These are phyloP conservation scores for Chrysoporthe cubensis DNA, from an alignment of 2,329 filamentous ascomycete species.

Conservation along the genomic window DNA sequence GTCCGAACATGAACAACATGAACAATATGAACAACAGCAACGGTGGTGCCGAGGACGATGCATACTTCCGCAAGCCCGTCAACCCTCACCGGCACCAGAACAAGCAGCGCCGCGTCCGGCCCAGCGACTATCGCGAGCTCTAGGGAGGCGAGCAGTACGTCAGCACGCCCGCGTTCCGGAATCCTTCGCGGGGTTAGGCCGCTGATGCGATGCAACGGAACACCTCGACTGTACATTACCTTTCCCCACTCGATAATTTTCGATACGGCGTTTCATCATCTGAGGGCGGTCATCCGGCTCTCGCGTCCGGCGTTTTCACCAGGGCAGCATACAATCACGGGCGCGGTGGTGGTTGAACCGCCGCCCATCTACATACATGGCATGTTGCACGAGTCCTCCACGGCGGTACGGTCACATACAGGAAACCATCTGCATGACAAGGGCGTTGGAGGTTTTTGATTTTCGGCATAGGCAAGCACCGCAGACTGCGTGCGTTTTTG, in stretches of 20 bases:
- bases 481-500: background rate
- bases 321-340: background rate
- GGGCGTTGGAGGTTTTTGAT: constrained; percentile 23
- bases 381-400: background rate
- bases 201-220: background rate
- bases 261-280: background rate
- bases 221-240: constrained; percentile 8
- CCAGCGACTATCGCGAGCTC: constrained; percentile 89
- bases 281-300: background rate
- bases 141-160: constrained; percentile 42
- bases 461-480: constrained; percentile 13
- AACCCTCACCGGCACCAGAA: constrained; percentile 92
- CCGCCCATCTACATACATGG: background rate
- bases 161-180: constrained; percentile 17
- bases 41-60: constrained; percentile 68
- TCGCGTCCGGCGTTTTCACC: background rate
- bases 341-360: background rate
- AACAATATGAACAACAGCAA: constrained; percentile 35
- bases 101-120: constrained; percentile 76
- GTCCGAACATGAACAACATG: constrained; percentile 37
- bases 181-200: background rate
- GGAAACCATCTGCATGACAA: constrained; percentile 17
- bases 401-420: constrained; percentile 1
- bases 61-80: constrained; percentile 94
- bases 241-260: background rate